Base-by-base conservation (phyloP, 805 yeast genomes). In the Hanseniaspora pseudoguilliermondii region DNA sequence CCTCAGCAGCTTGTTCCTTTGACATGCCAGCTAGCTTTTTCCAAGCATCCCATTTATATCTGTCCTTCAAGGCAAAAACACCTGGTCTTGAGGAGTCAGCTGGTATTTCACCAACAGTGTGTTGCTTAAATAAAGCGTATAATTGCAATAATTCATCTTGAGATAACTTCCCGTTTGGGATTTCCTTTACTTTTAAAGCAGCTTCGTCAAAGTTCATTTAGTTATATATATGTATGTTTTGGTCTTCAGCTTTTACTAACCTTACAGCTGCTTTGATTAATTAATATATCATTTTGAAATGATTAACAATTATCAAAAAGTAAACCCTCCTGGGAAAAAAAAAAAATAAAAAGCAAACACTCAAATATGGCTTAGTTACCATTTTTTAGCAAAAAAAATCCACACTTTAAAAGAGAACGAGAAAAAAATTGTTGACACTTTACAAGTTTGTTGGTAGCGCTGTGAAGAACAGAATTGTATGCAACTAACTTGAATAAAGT, bases 21-120 rank as follows among this genome's bases (percentile, higher is more conserved):
- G 88, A 72, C 59, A 79, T 79, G 57, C 98, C 98, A 75, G 86
- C 84, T 66, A 83, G 74, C 64, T 81, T 82, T 65, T 83, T 83
- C 97, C 97, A 93, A 9, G 97, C 79, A 68, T 90, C 91, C 97
- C 97, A 93, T 78, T 93, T 93, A 80, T 86, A 86, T 73, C 95
- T 89, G 63, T 91, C 97, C 75, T 85, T 88, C 74, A 93, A 78
- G 73, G 89, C 95, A 70, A 93, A 87, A 58, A 86, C 73, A 60
- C 96, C 93, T 55, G 98, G 98, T 75, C 87, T 86, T 56, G 77
- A 75, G 18, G 57, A 38, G 59, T 95, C 85, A 61, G 70, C 71
- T 63, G 68, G 71, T 79, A 88, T 88, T 78, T 93, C 98, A 62
- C 98, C 98, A 57, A 83, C 84, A 38, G 97, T 91, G 64, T 97